phyloP scores from a whole-genome alignment of 345 rosid genomes.

The Orychophragmus violaceus region DNA sequence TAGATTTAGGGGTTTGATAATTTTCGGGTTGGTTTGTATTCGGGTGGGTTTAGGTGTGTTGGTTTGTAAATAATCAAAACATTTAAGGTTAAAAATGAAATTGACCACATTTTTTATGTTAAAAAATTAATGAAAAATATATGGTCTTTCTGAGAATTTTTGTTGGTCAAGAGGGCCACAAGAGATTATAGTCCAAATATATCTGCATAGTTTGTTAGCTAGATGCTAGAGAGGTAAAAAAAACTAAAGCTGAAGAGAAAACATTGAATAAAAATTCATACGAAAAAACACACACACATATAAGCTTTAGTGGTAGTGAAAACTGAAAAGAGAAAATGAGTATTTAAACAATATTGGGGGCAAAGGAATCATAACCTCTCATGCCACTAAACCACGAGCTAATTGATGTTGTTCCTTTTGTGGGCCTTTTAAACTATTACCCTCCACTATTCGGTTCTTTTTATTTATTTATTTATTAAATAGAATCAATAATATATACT shows the following conservation, averaged over 20 bases:
- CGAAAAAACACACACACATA: not conserved
- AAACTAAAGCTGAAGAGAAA: not conserved
- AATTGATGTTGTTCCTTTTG: constrained; percentile 50
- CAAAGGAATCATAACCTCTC: constrained; percentile 51
- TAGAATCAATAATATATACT: constrained; percentile 17
- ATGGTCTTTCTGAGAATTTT: too few species aligned
- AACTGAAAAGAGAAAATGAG: constrained; percentile 5
- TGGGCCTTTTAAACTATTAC: constrained; percentile 42
- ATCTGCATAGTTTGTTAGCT: not conserved
- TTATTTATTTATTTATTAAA: constrained; percentile 2
- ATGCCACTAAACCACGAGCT: constrained; percentile 40
- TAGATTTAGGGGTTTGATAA: too few species aligned
- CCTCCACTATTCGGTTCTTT: constrained; percentile 5
- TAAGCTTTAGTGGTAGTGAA: constrained; percentile 5
- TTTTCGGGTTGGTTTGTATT: too few species aligned
- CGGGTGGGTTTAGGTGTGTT: too few species aligned
- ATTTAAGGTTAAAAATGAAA: too few species aligned
- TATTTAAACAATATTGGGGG: constrained; percentile 12
- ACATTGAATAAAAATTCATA: not conserved
- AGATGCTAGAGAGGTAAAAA: not conserved
- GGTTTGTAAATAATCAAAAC: too few species aligned
- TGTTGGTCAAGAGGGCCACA: too few species aligned
- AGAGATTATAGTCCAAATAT: too few species aligned
- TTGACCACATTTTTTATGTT: too few species aligned
- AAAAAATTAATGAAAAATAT: too few species aligned